Evolutionary conservation across 2,329 filamentous ascomycete genomes (phyloP).

Genomic region (Botryotinia calthae): DNA sequence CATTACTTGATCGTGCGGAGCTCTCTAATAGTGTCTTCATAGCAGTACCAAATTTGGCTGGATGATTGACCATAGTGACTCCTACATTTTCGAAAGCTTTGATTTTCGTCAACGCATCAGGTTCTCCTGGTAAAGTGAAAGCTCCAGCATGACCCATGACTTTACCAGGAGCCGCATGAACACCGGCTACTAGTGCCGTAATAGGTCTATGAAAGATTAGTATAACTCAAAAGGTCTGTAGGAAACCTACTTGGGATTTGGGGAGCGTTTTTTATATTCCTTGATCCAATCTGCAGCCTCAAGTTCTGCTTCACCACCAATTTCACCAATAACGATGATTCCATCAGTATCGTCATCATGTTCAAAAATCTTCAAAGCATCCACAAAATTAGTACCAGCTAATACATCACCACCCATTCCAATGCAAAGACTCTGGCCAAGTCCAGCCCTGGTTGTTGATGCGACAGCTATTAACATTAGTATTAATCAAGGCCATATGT

Average conservation of each 20-base stretch:
- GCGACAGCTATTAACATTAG: slow-evolving; percentile 53
- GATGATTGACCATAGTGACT: slow-evolving; percentile 70
- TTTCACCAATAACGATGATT: slow-evolving; percentile 65
- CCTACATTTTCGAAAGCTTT: slow-evolving; percentile 63
- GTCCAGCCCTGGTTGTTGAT: slow-evolving; percentile 64
- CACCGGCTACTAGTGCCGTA: slow-evolving; percentile 67
- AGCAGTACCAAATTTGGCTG: slow-evolving; percentile 68
- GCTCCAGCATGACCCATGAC: slow-evolving; percentile 82
- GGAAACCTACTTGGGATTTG: slow-evolving; percentile 60
- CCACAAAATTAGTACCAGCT: slow-evolving; percentile 70
- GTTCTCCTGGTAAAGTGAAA: slow-evolving; percentile 65
- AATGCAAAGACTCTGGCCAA: slow-evolving; percentile 71
- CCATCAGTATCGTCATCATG: slow-evolving; percentile 63
- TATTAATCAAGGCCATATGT: background rate
- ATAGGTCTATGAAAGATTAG: slow-evolving; percentile 55
- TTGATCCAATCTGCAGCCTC: slow-evolving; percentile 72
- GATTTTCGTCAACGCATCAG: slow-evolving; percentile 63
- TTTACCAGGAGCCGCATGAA: slow-evolving; percentile 59
- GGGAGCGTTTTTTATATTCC: slow-evolving; percentile 56
- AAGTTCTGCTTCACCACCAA: slow-evolving; percentile 64
- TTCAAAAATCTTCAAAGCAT: slow-evolving; percentile 65
- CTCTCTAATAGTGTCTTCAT: slow-evolving; percentile 59
- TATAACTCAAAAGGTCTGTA: background rate
- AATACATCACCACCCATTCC: slow-evolving; percentile 72
- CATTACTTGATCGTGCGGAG: slow-evolving; percentile 42